Percentiles rank a stretch among this genome's conserved stretches.
These are phyloP conservation scores for Achaetomium macrosporum DNA, from an alignment of 2,329 filamentous ascomycete genomes.

Conservation along the genomic window DNA sequence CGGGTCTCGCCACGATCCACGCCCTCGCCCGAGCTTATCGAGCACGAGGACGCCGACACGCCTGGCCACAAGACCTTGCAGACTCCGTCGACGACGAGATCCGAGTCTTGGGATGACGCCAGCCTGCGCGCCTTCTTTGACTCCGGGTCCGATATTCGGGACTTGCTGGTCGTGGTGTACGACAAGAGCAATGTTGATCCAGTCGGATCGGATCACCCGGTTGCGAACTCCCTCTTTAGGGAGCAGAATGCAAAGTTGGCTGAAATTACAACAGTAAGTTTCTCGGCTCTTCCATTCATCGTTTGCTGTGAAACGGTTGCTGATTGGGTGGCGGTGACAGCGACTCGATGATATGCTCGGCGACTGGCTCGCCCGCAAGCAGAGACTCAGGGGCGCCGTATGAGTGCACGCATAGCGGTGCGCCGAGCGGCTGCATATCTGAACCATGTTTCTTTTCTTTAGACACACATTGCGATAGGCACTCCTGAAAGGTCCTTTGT, in stretches of 20 bases:
- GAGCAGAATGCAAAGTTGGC: slow-evolving; percentile 81
- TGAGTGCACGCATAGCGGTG: slow-evolving; percentile 25
- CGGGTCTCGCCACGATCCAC: slow-evolving; percentile 57
- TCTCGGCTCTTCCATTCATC: not conserved
- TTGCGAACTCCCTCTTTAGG: slow-evolving; percentile 73
- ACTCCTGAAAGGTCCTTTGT: not conserved
- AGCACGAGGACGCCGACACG: slow-evolving; percentile 38
- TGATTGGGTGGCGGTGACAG: slow-evolving; percentile 32
- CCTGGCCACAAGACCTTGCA: slow-evolving; percentile 42
- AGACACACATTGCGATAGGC: not conserved
- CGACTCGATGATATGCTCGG: slow-evolving; percentile 84
- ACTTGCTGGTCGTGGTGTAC: slow-evolving; percentile 85
- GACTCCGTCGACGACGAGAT: slow-evolving; percentile 50
- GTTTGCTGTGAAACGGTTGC: slow-evolving; percentile 1
- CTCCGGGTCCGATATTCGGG: slow-evolving; percentile 79
- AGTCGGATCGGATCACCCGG: slow-evolving; percentile 76
- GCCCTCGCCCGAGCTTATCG: slow-evolving; percentile 56
- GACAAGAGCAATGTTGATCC: slow-evolving; percentile 81
- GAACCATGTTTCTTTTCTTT: not conserved
- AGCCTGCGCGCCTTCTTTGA: slow-evolving; percentile 87
- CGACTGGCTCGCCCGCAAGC: slow-evolving; percentile 70
- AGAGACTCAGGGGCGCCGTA: slow-evolving; percentile 51
- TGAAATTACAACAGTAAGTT: slow-evolving; percentile 71
- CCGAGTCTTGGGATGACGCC: slow-evolving; percentile 74
- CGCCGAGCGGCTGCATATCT: no score